Percentiles rank a stretch among this genome's conserved stretches.
phyloP scores from a whole-genome alignment of 768 basidiomycete species.

The Cystofilobasidium ferigula region DNA sequence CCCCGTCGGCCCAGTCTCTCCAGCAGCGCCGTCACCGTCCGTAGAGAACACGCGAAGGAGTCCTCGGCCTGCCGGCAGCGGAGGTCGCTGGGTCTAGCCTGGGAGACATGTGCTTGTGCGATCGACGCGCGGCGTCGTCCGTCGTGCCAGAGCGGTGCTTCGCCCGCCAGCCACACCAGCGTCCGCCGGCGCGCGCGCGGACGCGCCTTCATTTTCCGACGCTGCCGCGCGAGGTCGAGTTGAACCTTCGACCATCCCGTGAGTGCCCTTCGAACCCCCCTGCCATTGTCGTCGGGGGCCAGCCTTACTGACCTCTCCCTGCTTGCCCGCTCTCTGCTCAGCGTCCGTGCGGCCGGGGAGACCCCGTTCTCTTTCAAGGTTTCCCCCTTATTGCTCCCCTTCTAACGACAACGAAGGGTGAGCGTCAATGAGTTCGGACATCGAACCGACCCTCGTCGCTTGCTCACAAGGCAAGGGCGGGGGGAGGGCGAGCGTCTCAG shows the following conservation, averaged over 20 bases:
- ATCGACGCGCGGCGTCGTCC: too few relatives aligned
- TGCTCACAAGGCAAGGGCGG: not conserved
- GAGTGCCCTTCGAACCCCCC: not conserved
- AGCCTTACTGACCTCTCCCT: not conserved
- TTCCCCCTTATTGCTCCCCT: slow-evolving; percentile 8
- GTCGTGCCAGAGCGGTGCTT: too few relatives aligned
- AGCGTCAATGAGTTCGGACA: slow-evolving; percentile 3
- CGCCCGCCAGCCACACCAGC: not conserved
- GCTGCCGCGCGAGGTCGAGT: not conserved
- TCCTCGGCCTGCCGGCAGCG: not conserved
- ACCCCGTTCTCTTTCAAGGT: not conserved
- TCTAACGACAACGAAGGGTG: not conserved
- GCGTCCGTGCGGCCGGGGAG: slow-evolving; percentile 9
- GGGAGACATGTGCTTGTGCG: not conserved
- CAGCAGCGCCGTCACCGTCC: too few relatives aligned
- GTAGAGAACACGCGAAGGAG: too few relatives aligned
- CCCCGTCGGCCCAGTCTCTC: not conserved
- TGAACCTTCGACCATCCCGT: not conserved
- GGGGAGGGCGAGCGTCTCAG: slow-evolving; percentile 4
- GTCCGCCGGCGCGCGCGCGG: not conserved
- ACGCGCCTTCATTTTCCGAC: not conserved
- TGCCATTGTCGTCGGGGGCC: not conserved
- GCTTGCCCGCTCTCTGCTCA: not conserved
- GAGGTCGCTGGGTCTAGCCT: not conserved
- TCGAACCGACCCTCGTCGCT: not conserved